Conservation (phyloP, 139 green algal species). For the Chlamydomonas incerta region DNA sequence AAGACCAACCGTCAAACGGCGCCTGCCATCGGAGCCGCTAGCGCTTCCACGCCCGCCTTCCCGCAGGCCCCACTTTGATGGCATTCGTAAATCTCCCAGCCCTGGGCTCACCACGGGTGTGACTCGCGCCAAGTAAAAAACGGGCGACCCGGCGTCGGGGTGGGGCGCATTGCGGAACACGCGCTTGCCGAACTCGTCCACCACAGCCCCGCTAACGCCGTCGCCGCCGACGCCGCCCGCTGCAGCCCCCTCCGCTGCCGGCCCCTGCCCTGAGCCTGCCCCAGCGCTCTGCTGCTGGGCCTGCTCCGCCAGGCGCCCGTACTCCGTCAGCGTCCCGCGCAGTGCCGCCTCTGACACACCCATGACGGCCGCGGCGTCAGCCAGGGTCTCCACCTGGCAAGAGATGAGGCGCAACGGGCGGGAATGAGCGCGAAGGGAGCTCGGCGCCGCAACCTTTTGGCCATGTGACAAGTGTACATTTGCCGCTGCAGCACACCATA, state of each 20-base stretch:
- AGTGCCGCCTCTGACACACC: slow-evolving; percentile 40
- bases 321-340: slow-evolving; percentile 54
- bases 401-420: too few species aligned
- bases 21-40: too few species aligned
- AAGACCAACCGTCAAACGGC: too few species aligned
- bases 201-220: not conserved
- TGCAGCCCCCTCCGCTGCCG: slow-evolving; percentile 5
- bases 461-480: too few species aligned
- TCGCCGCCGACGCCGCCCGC: not conserved
- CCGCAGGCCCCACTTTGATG: too few species aligned
- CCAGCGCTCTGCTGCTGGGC: too few species aligned
- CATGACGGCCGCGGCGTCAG: slow-evolving; percentile 27
- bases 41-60: too few species aligned
- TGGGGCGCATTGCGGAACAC: slow-evolving; percentile 62
- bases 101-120: slow-evolving; percentile 73
- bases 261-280: too few species aligned
- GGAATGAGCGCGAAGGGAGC: too few species aligned
- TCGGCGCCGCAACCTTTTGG: too few species aligned
- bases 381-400: not conserved
- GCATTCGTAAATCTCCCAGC: too few species aligned
- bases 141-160: slow-evolving; percentile 28
- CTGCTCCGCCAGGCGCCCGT: slow-evolving; percentile 44
- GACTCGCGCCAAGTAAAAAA: slow-evolving; percentile 63
- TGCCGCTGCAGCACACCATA: too few species aligned
- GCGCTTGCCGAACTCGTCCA: slow-evolving; percentile 72